phyloP scores from a whole-genome alignment of 2,329 filamentous ascomycete species.

The Colletotrichum sansevieriae region DNA sequence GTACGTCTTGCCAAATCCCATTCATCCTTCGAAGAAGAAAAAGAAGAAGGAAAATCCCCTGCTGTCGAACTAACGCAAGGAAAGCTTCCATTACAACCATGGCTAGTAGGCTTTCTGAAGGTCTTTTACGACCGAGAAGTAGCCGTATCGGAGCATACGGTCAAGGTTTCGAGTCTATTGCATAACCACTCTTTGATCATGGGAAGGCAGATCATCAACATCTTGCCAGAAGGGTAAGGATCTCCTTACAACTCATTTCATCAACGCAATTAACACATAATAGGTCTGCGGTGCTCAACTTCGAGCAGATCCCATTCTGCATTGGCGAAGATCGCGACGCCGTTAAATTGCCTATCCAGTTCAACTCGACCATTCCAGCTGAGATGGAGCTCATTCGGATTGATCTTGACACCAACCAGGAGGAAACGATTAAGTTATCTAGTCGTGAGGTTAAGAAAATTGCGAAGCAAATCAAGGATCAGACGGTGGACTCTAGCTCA shows the following conservation, averaged over 20 bases:
- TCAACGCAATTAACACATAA: conserved; percentile 34
- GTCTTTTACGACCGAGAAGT: conserved; percentile 93
- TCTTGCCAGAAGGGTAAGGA: conserved; percentile 87
- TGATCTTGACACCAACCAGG: conserved; percentile 83
- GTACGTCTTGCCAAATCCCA: conserved; percentile 59
- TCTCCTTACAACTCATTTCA: neutral
- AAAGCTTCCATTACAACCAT: conserved; percentile 79
- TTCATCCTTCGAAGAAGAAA: neutral
- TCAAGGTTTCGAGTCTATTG: conserved; percentile 88
- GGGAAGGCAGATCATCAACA: conserved; percentile 97
- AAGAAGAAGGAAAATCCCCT: neutral
- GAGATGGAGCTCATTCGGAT: conserved; percentile 89
- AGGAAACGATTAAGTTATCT: conserved; percentile 83
- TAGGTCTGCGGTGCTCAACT: conserved; percentile 88
- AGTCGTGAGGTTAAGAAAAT: conserved; percentile 81
- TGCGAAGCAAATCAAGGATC: conserved; percentile 75
- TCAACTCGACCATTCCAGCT: conserved; percentile 93
- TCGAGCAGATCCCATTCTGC: conserved; percentile 84
- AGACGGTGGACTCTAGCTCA: conserved; percentile 72
- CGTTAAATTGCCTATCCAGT: conserved; percentile 83
- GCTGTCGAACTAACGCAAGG: conserved; percentile 10
- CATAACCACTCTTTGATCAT: conserved; percentile 95
- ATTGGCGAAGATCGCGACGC: conserved; percentile 73
- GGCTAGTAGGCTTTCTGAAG: conserved; percentile 80
- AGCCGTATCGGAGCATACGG: conserved; percentile 91